A percentile compares a stretch with the other conserved stretches of the same genome.
phyloP scores from a whole-genome alignment of 768 basidiomycete genomes.

The Rhizopogon salebrosus region DNA sequence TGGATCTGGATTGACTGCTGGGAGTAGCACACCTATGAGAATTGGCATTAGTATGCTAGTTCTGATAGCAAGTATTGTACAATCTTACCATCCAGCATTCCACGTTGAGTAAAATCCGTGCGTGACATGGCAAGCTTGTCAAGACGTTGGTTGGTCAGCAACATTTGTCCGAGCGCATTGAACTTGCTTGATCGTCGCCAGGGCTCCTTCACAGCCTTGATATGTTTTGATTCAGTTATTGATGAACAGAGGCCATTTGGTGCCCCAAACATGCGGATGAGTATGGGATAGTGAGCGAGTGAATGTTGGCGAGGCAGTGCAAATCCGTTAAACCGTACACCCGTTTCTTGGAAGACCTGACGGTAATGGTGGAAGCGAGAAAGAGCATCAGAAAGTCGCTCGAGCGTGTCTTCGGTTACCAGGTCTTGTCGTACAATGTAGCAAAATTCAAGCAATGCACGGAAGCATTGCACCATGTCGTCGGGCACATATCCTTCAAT shows the following conservation, averaged over 20 bases:
- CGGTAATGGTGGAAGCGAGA: slow-evolving; percentile 15
- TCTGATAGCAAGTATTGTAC: too few species aligned
- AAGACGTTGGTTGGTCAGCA: slow-evolving; percentile 19
- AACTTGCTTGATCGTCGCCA: slow-evolving; percentile 28
- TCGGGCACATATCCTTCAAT: slow-evolving; percentile 5
- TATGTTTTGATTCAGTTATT: slow-evolving; percentile 17
- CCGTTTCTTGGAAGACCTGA: slow-evolving; percentile 8
- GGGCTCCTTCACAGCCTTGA: slow-evolving; percentile 20
- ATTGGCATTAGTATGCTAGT: too few species aligned
- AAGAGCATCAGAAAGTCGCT: slow-evolving; percentile 13
- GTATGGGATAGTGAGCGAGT: slow-evolving; percentile 19
- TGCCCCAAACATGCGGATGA: slow-evolving; percentile 19
- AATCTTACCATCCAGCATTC: too few species aligned
- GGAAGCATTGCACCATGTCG: too few species aligned
- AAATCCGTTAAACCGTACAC: slow-evolving; percentile 15
- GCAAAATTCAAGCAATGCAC: slow-evolving; percentile 23
- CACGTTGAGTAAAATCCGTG: slow-evolving; percentile 7
- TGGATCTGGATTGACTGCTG: too few species aligned
- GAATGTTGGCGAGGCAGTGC: slow-evolving; percentile 27
- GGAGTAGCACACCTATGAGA: too few species aligned
- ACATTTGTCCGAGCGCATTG: slow-evolving; percentile 28
- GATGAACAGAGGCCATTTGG: slow-evolving; percentile 24
- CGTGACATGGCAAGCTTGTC: slow-evolving; percentile 21
- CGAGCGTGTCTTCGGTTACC: slow-evolving; percentile 15
- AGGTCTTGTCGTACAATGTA: slow-evolving; percentile 10